Evolutionary conservation across 2,329 filamentous ascomycete species (phyloP).

Genomic region (Pseudogymnoascus sp.): DNA sequence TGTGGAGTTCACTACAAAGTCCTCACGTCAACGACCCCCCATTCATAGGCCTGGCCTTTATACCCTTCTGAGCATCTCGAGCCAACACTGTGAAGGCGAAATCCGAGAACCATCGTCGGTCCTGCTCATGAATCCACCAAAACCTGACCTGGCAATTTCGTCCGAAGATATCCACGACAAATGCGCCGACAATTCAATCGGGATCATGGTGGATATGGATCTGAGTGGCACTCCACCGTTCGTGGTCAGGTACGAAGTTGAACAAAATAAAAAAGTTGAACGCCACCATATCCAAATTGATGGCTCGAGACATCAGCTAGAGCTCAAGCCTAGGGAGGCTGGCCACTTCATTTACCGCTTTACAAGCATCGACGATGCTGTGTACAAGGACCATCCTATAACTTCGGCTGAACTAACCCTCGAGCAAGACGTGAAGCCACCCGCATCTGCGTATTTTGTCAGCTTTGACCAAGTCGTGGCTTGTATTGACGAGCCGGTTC

Average conservation of each 20-base stretch:
- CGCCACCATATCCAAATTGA: slow-evolving; percentile 53
- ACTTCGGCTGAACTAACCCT: slow-evolving; percentile 54
- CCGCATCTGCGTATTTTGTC: slow-evolving; percentile 68
- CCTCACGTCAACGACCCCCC: slow-evolving; percentile 50
- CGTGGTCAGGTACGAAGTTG: slow-evolving; percentile 64
- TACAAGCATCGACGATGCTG: slow-evolving; percentile 66
- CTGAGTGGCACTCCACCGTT: slow-evolving; percentile 91
- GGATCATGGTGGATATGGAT: slow-evolving; percentile 79
- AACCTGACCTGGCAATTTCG: slow-evolving; percentile 67
- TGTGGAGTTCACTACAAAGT: slow-evolving; percentile 53
- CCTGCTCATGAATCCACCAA: slow-evolving; percentile 79
- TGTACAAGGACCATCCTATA: slow-evolving; percentile 63
- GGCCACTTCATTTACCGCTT: slow-evolving; percentile 86
- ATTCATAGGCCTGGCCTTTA: slow-evolving; percentile 80
- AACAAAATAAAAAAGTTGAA: slow-evolving; percentile 26
- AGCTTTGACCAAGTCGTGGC: slow-evolving; percentile 49
- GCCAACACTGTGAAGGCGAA: slow-evolving; percentile 75
- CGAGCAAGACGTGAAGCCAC: slow-evolving; percentile 87
- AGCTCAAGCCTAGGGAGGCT: slow-evolving; percentile 70
- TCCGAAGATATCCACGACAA: slow-evolving; percentile 85
- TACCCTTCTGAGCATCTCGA: slow-evolving; percentile 69
- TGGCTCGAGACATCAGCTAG: slow-evolving; percentile 74
- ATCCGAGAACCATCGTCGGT: slow-evolving; percentile 92
- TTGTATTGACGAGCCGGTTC: slow-evolving; percentile 75
- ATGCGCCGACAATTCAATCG: slow-evolving; percentile 88